Conservation (phyloP, 805 yeast species). For the Metschnikowia bowlesiae region DNA sequence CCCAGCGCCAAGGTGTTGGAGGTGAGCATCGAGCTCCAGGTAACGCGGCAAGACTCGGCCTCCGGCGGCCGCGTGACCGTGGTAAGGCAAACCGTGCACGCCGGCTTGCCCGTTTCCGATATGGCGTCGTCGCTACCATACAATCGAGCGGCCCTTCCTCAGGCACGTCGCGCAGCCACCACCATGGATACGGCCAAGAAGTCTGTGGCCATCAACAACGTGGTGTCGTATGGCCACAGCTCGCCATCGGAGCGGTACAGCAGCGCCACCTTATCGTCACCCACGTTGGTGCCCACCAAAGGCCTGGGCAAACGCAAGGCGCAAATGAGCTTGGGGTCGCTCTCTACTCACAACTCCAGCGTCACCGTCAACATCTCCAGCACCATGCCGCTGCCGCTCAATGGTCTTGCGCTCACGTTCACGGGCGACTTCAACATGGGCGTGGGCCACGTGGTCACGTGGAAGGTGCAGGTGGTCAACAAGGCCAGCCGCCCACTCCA, state of each 20-base stretch:
- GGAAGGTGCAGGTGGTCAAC: slow-evolving; percentile 67
- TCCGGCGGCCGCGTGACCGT: slow-evolving; percentile 11
- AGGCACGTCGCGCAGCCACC: neutral
- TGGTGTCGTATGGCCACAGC: slow-evolving; percentile 9
- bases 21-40: slow-evolving; percentile 24
- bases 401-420: slow-evolving; percentile 33
- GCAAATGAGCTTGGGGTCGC: slow-evolving; percentile 4
- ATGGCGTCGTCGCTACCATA: slow-evolving; percentile 35
- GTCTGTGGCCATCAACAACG: slow-evolving; percentile 21
- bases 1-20: slow-evolving; percentile 26
- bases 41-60: slow-evolving; percentile 15
- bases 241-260: neutral
- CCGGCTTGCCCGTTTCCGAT: slow-evolving; percentile 39
- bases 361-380: slow-evolving; percentile 36
- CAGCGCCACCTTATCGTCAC: slow-evolving; percentile 5
- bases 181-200: slow-evolving; percentile 9
- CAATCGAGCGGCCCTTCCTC: slow-evolving; percentile 2
- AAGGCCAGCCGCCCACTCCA: slow-evolving; percentile 48
- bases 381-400: slow-evolving; percentile 28
- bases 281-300: slow-evolving; percentile 4
- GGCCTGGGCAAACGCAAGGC: slow-evolving; percentile 1
- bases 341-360: slow-evolving; percentile 21
- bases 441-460: slow-evolving; percentile 55
- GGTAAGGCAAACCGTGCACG: slow-evolving; percentile 30
- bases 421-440: slow-evolving; percentile 58